phyloP scores from a whole-genome alignment of 2,329 filamentous ascomycete species.

The Fusarium ambrosium region DNA sequence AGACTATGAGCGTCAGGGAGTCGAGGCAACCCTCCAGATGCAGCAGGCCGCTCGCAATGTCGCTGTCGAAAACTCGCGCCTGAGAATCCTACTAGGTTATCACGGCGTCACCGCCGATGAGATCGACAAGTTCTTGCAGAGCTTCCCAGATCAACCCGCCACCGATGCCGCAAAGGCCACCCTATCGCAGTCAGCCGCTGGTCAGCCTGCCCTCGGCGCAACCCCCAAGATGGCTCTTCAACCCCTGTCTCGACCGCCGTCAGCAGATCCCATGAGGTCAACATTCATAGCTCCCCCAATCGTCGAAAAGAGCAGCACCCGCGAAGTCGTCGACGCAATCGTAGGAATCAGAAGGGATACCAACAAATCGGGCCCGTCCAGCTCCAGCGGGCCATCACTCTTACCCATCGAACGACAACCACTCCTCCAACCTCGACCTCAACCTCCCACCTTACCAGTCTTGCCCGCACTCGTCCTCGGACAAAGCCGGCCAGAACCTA shows the following conservation, averaged over 20 bases:
- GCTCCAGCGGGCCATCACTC: constrained; percentile 14
- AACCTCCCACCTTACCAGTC: constrained; percentile 31
- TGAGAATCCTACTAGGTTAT: constrained; percentile 58
- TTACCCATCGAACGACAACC: constrained; percentile 38
- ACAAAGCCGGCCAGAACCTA: constrained; percentile 38
- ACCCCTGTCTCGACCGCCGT: constrained; percentile 38
- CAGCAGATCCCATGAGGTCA: constrained; percentile 32
- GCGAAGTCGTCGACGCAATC: constrained; percentile 46
- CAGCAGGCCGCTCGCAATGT: constrained; percentile 66
- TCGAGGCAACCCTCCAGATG: constrained; percentile 66
- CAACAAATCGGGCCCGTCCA: constrained; percentile 23
- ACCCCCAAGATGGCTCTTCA: constrained; percentile 40
- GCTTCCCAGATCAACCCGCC: constrained; percentile 51
- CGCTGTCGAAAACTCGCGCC: constrained; percentile 61
- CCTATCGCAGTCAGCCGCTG: constrained; percentile 33
- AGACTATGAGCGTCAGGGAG: constrained; percentile 62
- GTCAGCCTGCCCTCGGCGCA: constrained; percentile 21
- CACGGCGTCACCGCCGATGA: constrained; percentile 56
- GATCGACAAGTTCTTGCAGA: constrained; percentile 57
- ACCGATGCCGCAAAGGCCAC: constrained; percentile 47
- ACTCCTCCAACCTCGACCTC: constrained; percentile 41
- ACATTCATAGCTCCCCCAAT: constrained; percentile 25
- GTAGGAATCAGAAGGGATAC: constrained; percentile 45
- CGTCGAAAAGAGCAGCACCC: constrained; percentile 40
- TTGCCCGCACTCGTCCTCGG: constrained; percentile 45